Conservation (phyloP, 306 rosid species). For the Inga leiocalycina region DNA sequence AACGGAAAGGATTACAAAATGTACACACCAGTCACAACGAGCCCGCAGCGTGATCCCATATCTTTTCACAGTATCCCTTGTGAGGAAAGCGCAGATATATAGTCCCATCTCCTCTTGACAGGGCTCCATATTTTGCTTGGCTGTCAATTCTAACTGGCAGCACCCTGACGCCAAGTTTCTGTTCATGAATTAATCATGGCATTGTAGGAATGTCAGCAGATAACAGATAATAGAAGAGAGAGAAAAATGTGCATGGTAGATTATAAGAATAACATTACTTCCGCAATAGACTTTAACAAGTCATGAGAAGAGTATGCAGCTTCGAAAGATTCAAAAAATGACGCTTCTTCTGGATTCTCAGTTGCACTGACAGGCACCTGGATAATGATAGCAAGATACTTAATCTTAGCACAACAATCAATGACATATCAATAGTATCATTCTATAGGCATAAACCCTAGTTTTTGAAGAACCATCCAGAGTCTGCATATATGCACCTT, state of each 20-base stretch:
- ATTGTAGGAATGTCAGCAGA: constrained; percentile 7
- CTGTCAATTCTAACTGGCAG: too few species aligned
- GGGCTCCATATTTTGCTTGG: too few species aligned
- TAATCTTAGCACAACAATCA: constrained; percentile 25
- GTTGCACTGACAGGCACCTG: constrained; percentile 79
- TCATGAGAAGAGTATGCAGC: constrained; percentile 87
- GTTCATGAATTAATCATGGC: constrained; percentile 37
- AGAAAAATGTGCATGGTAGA: not conserved
- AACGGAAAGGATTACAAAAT: constrained; percentile 16
- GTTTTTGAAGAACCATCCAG: constrained; percentile 65
- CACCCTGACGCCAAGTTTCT: constrained; percentile 35
- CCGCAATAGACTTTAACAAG: constrained; percentile 77
- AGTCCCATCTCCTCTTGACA: too few species aligned
- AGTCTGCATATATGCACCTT: constrained; percentile 83
- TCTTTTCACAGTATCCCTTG: too few species aligned
- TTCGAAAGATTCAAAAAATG: constrained; percentile 91
- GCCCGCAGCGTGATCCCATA: constrained; percentile 64
- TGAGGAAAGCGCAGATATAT: too few species aligned
- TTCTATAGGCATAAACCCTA: constrained; percentile 54
- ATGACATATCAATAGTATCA: constrained; percentile 26
- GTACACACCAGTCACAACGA: constrained; percentile 75
- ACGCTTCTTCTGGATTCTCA: constrained; percentile 87
- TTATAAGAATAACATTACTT: constrained; percentile 46
- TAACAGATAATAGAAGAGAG: not conserved
- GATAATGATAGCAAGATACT: constrained; percentile 19